Evolutionary conservation across 345 rosid genomes (phyloP).

Genomic region (Lepidium sativum): DNA sequence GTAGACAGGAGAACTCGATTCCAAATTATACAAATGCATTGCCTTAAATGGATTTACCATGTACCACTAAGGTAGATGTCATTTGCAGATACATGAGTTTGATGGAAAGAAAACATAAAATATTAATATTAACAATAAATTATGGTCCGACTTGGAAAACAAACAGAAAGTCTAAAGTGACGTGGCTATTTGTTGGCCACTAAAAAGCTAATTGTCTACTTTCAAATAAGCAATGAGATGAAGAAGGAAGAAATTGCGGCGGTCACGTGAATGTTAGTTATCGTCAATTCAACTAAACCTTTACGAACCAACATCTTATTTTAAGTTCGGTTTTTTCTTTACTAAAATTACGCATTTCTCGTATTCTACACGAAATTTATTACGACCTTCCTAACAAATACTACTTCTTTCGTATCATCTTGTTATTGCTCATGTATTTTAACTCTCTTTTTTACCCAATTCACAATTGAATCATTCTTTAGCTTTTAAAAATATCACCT

Average conservation of each 20-base stretch:
- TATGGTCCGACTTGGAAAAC: conserved; percentile 2
- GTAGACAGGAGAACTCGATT: no score
- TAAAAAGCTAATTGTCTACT: neutral
- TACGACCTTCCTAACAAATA: neutral
- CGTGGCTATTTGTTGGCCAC: neutral
- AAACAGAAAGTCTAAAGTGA: conserved; percentile 1
- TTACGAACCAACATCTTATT: conserved; percentile 1
- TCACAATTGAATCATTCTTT: no score
- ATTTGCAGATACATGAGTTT: no score
- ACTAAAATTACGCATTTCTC: conserved; percentile 18
- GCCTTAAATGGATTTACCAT: no score
- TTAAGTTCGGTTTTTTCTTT: neutral
- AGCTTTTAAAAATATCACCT: no score
- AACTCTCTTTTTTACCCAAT: no score
- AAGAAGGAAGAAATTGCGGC: conserved; percentile 18
- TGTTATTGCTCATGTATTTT: neutral
- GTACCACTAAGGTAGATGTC: no score
- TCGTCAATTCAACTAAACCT: conserved; percentile 7
- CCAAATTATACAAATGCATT: no score
- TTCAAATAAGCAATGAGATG: neutral
- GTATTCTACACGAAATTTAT: conserved; percentile 10
- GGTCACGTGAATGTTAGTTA: conserved; percentile 25
- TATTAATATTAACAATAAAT: neutral
- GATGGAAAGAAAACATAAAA: conserved; percentile 1
- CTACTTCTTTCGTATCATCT: neutral